phyloP scores from a whole-genome alignment of 768 basidiomycete genomes.

The Suillus brevipes region DNA sequence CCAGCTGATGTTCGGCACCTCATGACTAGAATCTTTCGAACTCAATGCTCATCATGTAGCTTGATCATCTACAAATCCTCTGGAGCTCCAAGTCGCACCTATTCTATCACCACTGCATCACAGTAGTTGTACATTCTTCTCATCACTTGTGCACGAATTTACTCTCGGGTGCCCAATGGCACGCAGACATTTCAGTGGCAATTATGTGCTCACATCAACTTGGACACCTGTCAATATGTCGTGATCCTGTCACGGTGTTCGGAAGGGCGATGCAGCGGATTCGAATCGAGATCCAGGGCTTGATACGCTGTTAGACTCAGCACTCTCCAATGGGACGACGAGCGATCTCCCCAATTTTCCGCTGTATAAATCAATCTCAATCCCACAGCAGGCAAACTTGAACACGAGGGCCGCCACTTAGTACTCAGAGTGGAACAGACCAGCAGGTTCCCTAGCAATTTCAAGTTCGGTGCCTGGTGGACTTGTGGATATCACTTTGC shows the following conservation, averaged over 20 bases:
- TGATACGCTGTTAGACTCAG: neutral
- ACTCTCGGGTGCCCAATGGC: too few relatives aligned
- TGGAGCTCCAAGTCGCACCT: too few relatives aligned
- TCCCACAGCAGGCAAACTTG: neutral
- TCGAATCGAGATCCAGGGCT: neutral
- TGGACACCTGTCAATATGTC: neutral
- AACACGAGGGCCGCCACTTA: neutral
- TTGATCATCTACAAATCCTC: too few relatives aligned
- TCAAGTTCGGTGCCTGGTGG: constrained; percentile 82
- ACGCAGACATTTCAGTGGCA: neutral
- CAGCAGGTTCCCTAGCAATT: constrained; percentile 57
- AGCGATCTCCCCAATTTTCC: neutral
- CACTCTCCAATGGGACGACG: neutral
- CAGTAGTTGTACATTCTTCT: too few relatives aligned
- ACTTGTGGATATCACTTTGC: constrained; percentile 19
- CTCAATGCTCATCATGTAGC: too few relatives aligned
- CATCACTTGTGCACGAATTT: neutral
- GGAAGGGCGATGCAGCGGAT: neutral
- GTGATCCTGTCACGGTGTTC: neutral
- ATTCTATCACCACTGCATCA: too few relatives aligned
- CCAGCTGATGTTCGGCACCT: too few relatives aligned
- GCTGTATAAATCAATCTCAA: neutral
- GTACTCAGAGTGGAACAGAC: constrained; percentile 5
- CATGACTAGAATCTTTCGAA: too few relatives aligned
- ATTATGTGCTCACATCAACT: neutral